These are phyloP conservation scores for Fraxinus xanthoxyloides DNA, from an alignment of 305 asterid genomes.

Conservation along the genomic window DNA sequence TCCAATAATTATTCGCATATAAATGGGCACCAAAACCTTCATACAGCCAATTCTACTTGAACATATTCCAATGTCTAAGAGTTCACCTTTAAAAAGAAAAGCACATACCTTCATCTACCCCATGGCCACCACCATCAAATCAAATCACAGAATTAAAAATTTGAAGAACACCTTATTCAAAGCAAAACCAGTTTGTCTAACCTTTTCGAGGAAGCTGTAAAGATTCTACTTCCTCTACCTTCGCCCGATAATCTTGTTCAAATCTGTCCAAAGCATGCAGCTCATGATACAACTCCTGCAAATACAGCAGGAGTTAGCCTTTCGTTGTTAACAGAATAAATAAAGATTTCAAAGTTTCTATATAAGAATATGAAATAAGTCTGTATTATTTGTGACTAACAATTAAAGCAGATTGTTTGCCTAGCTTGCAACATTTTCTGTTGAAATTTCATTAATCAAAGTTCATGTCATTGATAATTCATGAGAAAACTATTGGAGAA, in stretches of 20 bases:
- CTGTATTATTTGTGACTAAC: neutral
- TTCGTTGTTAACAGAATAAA: constrained; percentile 10
- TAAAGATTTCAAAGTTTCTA: constrained; percentile 15
- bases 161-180: constrained; percentile 3
- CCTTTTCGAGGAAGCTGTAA: constrained; percentile 94
- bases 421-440: neutral
- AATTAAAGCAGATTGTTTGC: neutral
- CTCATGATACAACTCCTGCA: constrained; percentile 96
- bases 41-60: neutral
- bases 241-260: constrained; percentile 82
- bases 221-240: constrained; percentile 88
- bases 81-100: neutral
- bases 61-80: neutral
- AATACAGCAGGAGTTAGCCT: constrained; percentile 18
- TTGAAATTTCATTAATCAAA: neutral
- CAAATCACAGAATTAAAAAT: neutral
- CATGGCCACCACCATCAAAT: constrained; percentile 1
- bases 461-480: constrained; percentile 12
- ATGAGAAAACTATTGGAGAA: neutral
- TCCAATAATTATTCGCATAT: neutral
- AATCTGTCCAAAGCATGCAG: constrained; percentile 90
- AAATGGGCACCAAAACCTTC: neutral
- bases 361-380: constrained; percentile 2
- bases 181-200: constrained; percentile 27
- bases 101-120: neutral